phyloP scores from a whole-genome alignment of 2,329 filamentous ascomycete genomes.

The Colletotrichum gloeosporioides region DNA sequence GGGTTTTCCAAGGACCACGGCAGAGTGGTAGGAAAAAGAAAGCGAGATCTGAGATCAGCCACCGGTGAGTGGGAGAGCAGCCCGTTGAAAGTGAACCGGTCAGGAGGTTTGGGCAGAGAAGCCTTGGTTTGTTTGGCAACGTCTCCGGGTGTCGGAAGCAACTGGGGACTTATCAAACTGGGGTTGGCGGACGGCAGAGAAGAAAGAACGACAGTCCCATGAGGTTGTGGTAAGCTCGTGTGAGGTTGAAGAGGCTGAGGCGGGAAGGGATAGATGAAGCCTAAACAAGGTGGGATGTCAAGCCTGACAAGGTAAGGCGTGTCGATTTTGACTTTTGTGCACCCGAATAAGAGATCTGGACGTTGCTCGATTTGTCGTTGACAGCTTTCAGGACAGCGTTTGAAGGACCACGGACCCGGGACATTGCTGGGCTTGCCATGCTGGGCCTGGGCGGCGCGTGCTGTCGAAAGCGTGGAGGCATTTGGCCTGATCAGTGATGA shows the following conservation, averaged over 20 bases:
- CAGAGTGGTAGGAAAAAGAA: background rate
- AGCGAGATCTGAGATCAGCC: background rate
- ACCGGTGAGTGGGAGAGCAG: background rate
- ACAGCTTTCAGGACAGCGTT: slow-evolving; percentile 16
- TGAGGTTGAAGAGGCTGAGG: slow-evolving; percentile 19
- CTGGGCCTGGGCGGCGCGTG: background rate
- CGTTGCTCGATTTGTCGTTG: slow-evolving; percentile 21
- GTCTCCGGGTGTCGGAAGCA: background rate
- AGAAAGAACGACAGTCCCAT: background rate
- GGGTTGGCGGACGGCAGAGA: background rate
- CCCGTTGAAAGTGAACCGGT: background rate
- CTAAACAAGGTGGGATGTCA: slow-evolving; percentile 10
- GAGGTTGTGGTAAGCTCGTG: background rate
- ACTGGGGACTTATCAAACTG: background rate
- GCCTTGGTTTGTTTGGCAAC: background rate
- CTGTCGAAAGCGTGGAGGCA: background rate
- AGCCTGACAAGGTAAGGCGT: slow-evolving; percentile 20
- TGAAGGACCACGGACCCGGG: slow-evolving; percentile 6
- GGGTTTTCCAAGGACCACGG: background rate
- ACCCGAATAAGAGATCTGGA: slow-evolving; percentile 17
- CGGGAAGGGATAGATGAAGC: background rate
- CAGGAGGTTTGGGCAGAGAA: background rate
- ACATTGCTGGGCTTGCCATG: background rate
- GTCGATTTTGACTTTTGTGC: slow-evolving; percentile 19
- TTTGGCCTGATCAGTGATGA: background rate